A percentile compares a stretch with the other conserved stretches of the same genome.
These are phyloP conservation scores for Helotiales sp. DNA, from an alignment of 2,329 filamentous ascomycete species.

Conservation along the genomic window DNA sequence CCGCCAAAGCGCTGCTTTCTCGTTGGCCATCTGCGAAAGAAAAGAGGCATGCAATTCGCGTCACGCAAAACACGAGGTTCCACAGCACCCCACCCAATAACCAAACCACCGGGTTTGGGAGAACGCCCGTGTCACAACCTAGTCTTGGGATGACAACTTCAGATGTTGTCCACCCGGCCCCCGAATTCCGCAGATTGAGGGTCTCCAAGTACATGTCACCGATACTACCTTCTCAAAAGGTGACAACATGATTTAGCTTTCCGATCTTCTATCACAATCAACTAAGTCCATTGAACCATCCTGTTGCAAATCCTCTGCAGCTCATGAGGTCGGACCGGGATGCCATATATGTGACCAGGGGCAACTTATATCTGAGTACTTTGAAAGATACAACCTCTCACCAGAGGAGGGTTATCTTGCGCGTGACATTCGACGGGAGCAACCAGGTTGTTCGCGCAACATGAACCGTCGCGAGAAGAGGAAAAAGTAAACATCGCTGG, in stretches of 20 bases:
- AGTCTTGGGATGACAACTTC: background rate
- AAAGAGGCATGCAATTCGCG: background rate
- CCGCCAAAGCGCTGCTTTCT: background rate
- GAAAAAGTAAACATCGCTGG: background rate
- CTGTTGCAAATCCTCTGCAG: background rate
- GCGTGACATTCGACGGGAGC: background rate
- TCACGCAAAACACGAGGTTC: background rate
- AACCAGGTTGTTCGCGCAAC: background rate
- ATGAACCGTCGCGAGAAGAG: background rate
- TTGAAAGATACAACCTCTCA: background rate
- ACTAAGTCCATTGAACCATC: background rate
- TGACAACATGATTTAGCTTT: background rate
- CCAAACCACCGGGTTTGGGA: conserved; percentile 3
- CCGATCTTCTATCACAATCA: background rate
- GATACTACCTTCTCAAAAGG: background rate
- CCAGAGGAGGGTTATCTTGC: background rate
- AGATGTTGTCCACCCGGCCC: background rate
- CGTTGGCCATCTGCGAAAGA: background rate
- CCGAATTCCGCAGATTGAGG: background rate
- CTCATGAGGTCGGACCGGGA: background rate
- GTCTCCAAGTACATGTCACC: background rate
- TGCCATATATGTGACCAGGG: conserved; percentile 1
- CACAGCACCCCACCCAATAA: background rate
- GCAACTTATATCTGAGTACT: background rate
- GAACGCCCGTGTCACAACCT: conserved; percentile 4